A percentile compares a stretch with the other conserved stretches of the same genome.
Conservation (phyloP, 2,329 filamentous ascomycete genomes). For the Diaporthe ampelina region DNA sequence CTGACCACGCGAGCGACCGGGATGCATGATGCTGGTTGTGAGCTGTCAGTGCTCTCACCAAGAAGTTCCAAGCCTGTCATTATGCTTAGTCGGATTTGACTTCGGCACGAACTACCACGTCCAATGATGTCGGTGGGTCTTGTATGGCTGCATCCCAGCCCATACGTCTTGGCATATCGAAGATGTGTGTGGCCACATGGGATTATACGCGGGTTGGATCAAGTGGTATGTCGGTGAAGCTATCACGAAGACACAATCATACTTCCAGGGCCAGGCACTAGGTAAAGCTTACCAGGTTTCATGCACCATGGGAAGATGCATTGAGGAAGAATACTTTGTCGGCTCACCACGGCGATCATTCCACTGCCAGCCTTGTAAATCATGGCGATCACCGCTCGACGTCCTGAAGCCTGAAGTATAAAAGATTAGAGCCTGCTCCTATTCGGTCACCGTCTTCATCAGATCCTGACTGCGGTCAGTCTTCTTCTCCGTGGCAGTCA, state of each 20-base stretch:
- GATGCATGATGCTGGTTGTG: background rate
- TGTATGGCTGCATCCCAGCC: background rate
- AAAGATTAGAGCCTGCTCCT: background rate
- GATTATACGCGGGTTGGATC: background rate
- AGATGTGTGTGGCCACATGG: background rate
- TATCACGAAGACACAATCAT: slow-evolving; percentile 26
- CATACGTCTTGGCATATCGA: slow-evolving; percentile 19
- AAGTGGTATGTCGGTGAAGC: background rate
- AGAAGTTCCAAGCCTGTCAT: slow-evolving; percentile 27
- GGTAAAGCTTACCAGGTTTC: slow-evolving; percentile 25
- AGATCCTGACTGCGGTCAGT: background rate
- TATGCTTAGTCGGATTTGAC: slow-evolving; percentile 28
- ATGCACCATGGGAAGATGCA: background rate
- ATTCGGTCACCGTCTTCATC: too few relatives aligned
- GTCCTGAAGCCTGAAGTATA: background rate
- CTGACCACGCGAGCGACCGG: background rate
- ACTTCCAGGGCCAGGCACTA: slow-evolving; percentile 27
- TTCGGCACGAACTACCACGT: slow-evolving; percentile 26
- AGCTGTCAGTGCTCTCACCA: slow-evolving; percentile 7
- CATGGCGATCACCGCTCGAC: background rate
- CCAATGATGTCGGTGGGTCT: background rate
- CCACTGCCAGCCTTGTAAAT: background rate
- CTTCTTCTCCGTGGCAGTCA: slow-evolving; percentile 21
- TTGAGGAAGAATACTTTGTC: background rate
- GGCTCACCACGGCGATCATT: background rate